These are phyloP conservation scores for Conticribra guillardii DNA, from an alignment of 108 stramenopile species.

Conservation along the genomic window DNA sequence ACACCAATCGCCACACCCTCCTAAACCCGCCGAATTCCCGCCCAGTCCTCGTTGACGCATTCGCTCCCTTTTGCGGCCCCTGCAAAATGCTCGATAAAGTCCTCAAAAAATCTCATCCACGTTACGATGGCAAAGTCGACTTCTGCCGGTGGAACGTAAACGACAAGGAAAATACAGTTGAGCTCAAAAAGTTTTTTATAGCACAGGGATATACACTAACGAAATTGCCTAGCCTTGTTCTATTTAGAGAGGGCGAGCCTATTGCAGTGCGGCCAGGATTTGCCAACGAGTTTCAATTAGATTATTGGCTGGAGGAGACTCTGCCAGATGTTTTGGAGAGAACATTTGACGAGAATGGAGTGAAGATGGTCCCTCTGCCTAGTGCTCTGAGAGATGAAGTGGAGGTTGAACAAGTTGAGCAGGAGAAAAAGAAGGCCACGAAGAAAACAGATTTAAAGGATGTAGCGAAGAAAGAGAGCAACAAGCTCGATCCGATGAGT, in stretches of 20 bases:
- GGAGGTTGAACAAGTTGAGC: neutral
- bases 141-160: constrained; percentile 46
- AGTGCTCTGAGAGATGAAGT: neutral
- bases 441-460: neutral
- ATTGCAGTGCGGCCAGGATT: constrained; percentile 41
- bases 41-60: constrained; percentile 16
- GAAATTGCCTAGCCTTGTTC: constrained; percentile 36
- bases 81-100: constrained; percentile 52
- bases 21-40: neutral
- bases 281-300: constrained; percentile 41
- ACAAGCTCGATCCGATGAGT: constrained; percentile 4
- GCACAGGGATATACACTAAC: constrained; percentile 25
- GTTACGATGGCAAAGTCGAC: constrained; percentile 34
- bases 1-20: neutral
- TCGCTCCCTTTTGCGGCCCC: constrained; percentile 41
- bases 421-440: constrained; percentile 1
- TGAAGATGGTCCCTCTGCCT: constrained; percentile 15
- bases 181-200: constrained; percentile 25
- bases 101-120: constrained; percentile 35
- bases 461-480: neutral
- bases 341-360: constrained; percentile 44
- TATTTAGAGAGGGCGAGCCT: constrained; percentile 31
- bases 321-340: constrained; percentile 40
- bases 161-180: constrained; percentile 31
- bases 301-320: constrained; percentile 41